phyloP scores from a whole-genome alignment of 2,329 filamentous ascomycete species.

The Fusarium brachygibbosum region DNA sequence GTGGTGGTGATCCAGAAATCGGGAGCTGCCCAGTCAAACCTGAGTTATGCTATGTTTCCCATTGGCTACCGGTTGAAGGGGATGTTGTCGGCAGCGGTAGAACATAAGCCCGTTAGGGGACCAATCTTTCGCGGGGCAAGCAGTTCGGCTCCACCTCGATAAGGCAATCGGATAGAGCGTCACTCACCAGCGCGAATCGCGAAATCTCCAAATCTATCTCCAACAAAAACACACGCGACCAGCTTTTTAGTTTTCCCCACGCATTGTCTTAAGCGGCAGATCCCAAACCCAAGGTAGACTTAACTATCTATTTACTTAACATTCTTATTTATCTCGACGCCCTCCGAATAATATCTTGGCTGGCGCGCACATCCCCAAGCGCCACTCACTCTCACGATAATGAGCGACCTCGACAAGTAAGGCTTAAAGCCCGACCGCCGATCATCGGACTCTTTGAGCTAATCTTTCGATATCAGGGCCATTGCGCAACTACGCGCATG shows the following conservation, averaged over 20 bases:
- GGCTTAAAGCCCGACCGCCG: slow-evolving; percentile 39
- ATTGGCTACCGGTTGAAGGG: slow-evolving; percentile 43
- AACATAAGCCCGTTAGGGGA: slow-evolving; percentile 34
- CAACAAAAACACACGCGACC: slow-evolving; percentile 22
- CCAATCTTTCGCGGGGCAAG: slow-evolving; percentile 24
- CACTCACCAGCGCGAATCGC: slow-evolving; percentile 32
- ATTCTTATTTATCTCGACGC: slow-evolving; percentile 30
- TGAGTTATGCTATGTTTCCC: slow-evolving; percentile 38
- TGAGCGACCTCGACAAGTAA: slow-evolving; percentile 96
- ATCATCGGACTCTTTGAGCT: slow-evolving; percentile 22
- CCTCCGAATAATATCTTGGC: slow-evolving; percentile 23
- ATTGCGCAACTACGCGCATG: slow-evolving; percentile 96
- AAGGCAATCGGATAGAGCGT: slow-evolving; percentile 16
- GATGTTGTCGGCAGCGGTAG: slow-evolving; percentile 14
- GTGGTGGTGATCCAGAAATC: slow-evolving; percentile 44
- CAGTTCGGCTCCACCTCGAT: slow-evolving; percentile 14
- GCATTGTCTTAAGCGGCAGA: neutral
- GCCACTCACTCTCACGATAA: slow-evolving; percentile 57
- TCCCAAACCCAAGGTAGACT: neutral
- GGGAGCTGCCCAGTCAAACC: slow-evolving; percentile 41
- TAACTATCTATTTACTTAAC: slow-evolving; percentile 40
- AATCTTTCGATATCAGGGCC: slow-evolving; percentile 68
- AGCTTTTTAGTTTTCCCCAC: slow-evolving; percentile 9
- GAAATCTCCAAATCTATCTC: slow-evolving; percentile 39
- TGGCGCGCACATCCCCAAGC: slow-evolving; percentile 44